Evolutionary conservation across 495 filamentous ascomycete genomes (phyloP).

Genomic region (Apiosordaria backusii): DNA sequence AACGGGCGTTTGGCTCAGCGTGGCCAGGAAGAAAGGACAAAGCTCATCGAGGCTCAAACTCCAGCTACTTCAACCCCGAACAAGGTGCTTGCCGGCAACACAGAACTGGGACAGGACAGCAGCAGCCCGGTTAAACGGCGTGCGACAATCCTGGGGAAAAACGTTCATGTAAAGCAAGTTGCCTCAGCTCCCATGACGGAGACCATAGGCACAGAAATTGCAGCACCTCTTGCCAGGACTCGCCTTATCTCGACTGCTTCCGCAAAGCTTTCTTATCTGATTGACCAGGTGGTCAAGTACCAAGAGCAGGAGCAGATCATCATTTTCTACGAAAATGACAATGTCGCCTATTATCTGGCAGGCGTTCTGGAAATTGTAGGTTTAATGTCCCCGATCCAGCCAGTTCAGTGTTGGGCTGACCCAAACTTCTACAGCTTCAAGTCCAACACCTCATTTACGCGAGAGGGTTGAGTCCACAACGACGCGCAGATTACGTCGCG

Average conservation of each 20-base stretch:
- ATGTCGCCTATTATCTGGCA: conserved; percentile 77
- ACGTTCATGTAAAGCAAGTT: not conserved
- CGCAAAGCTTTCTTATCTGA: conserved; percentile 80
- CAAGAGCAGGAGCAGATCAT: conserved; percentile 78
- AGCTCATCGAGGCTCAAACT: conserved; percentile 23
- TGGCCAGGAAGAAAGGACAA: conserved; percentile 33
- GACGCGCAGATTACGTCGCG: conserved; percentile 67
- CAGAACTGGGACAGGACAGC: conserved; percentile 32
- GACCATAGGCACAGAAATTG: conserved; percentile 23
- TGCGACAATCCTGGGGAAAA: conserved; percentile 22
- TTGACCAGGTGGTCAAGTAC: conserved; percentile 64
- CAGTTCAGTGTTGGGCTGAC: not conserved
- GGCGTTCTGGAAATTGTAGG: conserved; percentile 69
- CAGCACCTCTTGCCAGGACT: conserved; percentile 55
- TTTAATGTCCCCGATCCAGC: not conserved
- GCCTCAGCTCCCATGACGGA: not conserved
- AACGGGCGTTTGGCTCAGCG: conserved; percentile 36
- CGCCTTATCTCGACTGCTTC: conserved; percentile 76
- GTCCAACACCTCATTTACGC: conserved; percentile 82
- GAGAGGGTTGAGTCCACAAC: conserved; percentile 54
- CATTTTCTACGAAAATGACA: conserved; percentile 87
- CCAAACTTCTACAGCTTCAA: conserved; percentile 43
- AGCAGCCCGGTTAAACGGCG: conserved; percentile 26
- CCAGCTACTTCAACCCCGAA: not conserved
- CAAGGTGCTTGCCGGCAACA: conserved; percentile 39